Evolutionary conservation across 163 green algal genomes (phyloP).

Genomic region (Chloromonas sp.): DNA sequence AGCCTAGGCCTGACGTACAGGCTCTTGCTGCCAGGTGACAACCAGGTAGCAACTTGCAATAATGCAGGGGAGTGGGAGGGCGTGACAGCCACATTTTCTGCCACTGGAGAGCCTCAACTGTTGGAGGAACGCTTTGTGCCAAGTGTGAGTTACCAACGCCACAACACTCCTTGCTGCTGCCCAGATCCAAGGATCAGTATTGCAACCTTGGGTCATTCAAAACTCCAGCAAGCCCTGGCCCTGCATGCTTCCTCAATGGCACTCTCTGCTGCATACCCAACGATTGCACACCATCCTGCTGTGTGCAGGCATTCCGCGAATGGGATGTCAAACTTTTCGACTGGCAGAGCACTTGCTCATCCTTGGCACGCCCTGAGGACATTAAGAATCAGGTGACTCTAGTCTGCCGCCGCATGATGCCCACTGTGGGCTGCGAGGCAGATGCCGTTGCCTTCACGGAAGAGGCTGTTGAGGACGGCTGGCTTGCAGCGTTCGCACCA

Average conservation of each 20-base stretch:
- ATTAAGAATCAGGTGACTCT: background rate
- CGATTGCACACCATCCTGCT: too few species aligned
- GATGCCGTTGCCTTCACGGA: constrained; percentile 62
- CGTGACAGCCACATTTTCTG: background rate
- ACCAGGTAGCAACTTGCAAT: background rate
- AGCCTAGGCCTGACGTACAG: too few species aligned
- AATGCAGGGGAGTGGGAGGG: constrained; percentile 6
- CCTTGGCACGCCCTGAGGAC: background rate
- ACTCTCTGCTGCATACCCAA: too few species aligned
- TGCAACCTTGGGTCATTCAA: too few species aligned
- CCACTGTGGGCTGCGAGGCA: constrained; percentile 71
- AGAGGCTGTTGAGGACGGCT: background rate
- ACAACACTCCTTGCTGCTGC: too few species aligned
- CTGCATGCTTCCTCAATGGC: too few species aligned
- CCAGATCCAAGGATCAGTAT: too few species aligned
- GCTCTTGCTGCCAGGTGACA: too few species aligned
- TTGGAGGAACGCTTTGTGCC: background rate
- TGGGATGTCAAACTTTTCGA: constrained; percentile 61
- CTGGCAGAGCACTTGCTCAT: constrained; percentile 57
- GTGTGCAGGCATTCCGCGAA: constrained; percentile 47
- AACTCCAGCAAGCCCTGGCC: too few species aligned
- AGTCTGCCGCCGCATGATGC: constrained; percentile 52
- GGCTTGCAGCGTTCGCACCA: background rate
- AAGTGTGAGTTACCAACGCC: too few species aligned
- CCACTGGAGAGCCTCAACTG: background rate